Conservation (phyloP, 176 grass and related monocot species). For the Carex kokanica region DNA sequence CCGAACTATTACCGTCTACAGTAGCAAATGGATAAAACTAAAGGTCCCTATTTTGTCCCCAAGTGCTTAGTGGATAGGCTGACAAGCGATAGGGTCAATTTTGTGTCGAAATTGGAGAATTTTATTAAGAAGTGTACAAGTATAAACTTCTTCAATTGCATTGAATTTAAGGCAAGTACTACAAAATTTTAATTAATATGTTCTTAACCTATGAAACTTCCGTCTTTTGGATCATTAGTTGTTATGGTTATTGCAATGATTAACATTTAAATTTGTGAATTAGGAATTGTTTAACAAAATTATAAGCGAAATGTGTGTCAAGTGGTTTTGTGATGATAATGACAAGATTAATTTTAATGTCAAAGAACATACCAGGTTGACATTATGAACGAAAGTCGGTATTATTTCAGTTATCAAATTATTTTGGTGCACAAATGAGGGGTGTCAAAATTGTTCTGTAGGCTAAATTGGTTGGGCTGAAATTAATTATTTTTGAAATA, state of each 20-base stretch:
- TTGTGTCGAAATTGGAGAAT: background rate
- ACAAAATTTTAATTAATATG: background rate
- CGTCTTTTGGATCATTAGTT: background rate
- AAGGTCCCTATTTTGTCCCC: background rate
- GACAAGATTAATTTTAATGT: no score
- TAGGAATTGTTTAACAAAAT: background rate
- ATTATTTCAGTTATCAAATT: background rate
- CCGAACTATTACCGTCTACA: background rate
- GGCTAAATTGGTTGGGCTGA: no score
- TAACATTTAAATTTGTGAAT: background rate
- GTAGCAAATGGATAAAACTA: background rate
- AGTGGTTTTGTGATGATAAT: background rate
- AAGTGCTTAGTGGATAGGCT: background rate
- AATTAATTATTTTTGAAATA: no score
- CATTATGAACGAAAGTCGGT: no score
- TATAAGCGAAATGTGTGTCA: background rate
- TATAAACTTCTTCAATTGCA: background rate
- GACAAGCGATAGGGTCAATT: background rate
- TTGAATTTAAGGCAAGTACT: background rate
- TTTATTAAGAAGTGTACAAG: background rate
- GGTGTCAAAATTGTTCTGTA: no score
- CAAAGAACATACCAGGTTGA: no score
- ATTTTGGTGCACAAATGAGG: background rate
- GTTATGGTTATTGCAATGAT: background rate
- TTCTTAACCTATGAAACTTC: background rate